Base-by-base conservation (phyloP, 495 filamentous ascomycete genomes). In the Aspergillus campestris region DNA sequence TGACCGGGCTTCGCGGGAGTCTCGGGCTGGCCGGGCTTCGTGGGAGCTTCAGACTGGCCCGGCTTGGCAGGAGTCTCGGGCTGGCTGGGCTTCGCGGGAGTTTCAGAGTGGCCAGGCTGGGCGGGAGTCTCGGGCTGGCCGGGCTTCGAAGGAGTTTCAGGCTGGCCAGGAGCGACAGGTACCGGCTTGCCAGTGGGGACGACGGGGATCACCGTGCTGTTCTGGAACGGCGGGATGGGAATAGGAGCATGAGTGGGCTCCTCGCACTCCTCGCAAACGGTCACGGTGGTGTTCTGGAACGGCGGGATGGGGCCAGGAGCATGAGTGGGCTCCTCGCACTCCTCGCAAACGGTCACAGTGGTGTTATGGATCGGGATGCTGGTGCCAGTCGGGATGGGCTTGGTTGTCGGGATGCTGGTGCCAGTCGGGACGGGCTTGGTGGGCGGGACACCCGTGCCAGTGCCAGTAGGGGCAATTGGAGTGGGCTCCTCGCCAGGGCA, bases 211-310 rank as follows among this genome's bases (percentile, higher is more conserved):
- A 30, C 24, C 33, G 58, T 62, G 40, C 53, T 47, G 52, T 61
- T 61, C 34, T 48, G 46, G 56, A 53, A 55, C 35, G 55, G 57
- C 42, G 56, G 44, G n/a, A 45, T 49, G 12, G 36, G 34, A 13
- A 44, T 27, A 14, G 49, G 24, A n/a, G 38, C 36, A 38, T 38
- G 29, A 15, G 50, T 13, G 12, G 31, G 30, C n/a, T 14, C 12
- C 30, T 10, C 34, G 40, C 27, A 13, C 33, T 34, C 24, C 12
- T 18, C 33, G 11, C 37, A 31, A 37, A 32, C 38, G 38, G 30
- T 24, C 18, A 28, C 14, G 34, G 58, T 62, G 42, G 56, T 48
- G 52, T 61, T 61, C 34, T 48, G 46, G 56, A 53, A 55, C 35
- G 55, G 57, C 42, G 56, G 44, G n/a, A 45, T 49, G 12, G 36